Conservation (phyloP, 495 filamentous ascomycete genomes). For the Hypoxylon intermedium region DNA sequence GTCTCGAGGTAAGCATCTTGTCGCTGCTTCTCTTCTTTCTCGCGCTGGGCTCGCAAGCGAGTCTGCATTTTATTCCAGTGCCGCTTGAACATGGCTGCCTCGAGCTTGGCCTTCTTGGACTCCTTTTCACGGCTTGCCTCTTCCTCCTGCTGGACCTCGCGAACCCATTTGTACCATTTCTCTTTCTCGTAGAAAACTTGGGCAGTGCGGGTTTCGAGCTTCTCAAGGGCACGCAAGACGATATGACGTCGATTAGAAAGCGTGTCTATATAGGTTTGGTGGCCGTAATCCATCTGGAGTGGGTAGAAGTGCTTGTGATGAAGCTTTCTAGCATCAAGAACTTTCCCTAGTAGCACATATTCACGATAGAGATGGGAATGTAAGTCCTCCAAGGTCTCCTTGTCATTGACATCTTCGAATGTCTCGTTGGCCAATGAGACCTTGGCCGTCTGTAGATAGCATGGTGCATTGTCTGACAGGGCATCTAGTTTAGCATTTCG, state of each 20-base stretch:
- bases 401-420: constrained; percentile 48
- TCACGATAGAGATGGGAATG: constrained; percentile 52
- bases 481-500: constrained; percentile 54
- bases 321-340: constrained; percentile 58
- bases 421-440: constrained; percentile 50
- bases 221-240: constrained; percentile 52
- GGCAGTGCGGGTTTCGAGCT: constrained; percentile 54
- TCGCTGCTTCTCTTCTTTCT: constrained; percentile 52
- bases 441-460: constrained; percentile 45
- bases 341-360: constrained; percentile 56
- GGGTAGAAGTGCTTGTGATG: constrained; percentile 62
- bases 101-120: constrained; percentile 59
- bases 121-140: constrained; percentile 58
- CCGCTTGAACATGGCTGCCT: constrained; percentile 58
- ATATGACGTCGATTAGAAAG: constrained; percentile 52
- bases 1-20: constrained; percentile 56
- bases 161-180: constrained; percentile 60
- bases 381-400: constrained; percentile 49
- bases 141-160: constrained; percentile 53
- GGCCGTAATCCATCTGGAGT: constrained; percentile 53
- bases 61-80: constrained; percentile 51
- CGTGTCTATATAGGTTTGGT: constrained; percentile 54
- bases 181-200: constrained; percentile 56
- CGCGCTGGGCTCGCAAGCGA: constrained; percentile 44
- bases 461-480: constrained; percentile 44